These are phyloP conservation scores for Mucor velutinosus DNA, from an alignment of 371 early-diverging fungal species.

Conservation along the genomic window DNA sequence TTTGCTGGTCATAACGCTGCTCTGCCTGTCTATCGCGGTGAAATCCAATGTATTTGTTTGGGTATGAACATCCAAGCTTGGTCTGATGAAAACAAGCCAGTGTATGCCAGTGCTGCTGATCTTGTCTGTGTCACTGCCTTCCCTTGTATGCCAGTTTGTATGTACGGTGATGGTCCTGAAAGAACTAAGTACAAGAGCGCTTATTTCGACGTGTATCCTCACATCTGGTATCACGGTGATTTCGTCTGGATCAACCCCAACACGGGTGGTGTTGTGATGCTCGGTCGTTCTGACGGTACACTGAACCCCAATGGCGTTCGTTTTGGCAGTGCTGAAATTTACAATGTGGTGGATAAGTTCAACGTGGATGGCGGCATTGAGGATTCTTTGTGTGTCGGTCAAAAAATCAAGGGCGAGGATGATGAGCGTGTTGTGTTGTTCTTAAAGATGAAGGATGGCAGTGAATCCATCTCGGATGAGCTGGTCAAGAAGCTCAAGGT, in stretches of 20 bases:
- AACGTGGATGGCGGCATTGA: conserved; percentile 43
- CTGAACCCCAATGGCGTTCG: conserved; percentile 95
- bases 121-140: conserved; percentile 92
- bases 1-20: conserved; percentile 90
- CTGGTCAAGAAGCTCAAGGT: conserved; percentile 63
- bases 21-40: conserved; percentile 92
- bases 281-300: conserved; percentile 95
- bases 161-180: conserved; percentile 83
- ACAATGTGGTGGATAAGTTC: conserved; percentile 84
- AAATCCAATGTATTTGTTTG: conserved; percentile 90
- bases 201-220: conserved; percentile 85
- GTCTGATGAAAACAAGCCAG: conserved; percentile 70
- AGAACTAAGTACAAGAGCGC: conserved; percentile 80
- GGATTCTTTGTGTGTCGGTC: conserved; percentile 77
- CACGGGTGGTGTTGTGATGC: conserved; percentile 95
- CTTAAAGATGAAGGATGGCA: conserved; percentile 69
- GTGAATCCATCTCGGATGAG: conserved; percentile 37
- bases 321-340: conserved; percentile 95
- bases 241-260: conserved; percentile 82
- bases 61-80: conserved; percentile 96
- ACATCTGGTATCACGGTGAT: conserved; percentile 96
- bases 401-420: conserved; percentile 69
- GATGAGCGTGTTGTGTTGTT: conserved; percentile 95
- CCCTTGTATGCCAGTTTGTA: conserved; percentile 96
- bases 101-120: conserved; percentile 82